Evolutionary conservation across 2,329 filamentous ascomycete species (phyloP).

Genomic region (Aspergillus novofumigatus): DNA sequence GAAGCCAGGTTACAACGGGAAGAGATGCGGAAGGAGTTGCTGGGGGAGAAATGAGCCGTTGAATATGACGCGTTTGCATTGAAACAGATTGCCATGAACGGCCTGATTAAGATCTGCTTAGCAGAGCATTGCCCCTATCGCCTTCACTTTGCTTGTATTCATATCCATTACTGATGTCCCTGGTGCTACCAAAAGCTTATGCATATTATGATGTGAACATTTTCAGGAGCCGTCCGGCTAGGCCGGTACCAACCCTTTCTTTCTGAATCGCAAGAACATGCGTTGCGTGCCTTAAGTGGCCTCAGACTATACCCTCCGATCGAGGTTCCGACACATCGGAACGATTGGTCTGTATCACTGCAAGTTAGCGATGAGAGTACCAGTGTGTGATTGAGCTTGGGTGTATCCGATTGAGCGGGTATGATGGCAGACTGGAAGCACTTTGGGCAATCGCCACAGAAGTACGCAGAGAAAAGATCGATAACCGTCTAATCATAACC

Average conservation of each 20-base stretch:
- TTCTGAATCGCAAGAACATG: neutral
- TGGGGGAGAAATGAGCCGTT: conserved; percentile 28
- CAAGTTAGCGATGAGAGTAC: too few relatives aligned
- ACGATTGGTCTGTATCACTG: too few relatives aligned
- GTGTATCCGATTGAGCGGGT: too few relatives aligned
- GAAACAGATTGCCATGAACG: neutral
- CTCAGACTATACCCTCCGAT: conserved; percentile 27
- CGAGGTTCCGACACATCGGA: neutral
- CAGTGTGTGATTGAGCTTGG: too few relatives aligned
- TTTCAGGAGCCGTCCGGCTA: neutral
- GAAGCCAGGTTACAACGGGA: conserved; percentile 32
- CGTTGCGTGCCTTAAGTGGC: neutral
- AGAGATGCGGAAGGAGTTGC: conserved; percentile 38
- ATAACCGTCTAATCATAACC: too few relatives aligned
- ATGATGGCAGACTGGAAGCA: too few relatives aligned
- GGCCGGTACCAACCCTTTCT: neutral
- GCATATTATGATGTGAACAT: neutral
- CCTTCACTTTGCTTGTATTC: conserved; percentile 3
- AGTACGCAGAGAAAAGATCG: too few relatives aligned
- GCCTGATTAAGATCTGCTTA: neutral
- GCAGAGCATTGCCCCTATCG: neutral
- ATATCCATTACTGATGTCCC: neutral
- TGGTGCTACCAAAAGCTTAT: neutral
- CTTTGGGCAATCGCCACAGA: too few relatives aligned
- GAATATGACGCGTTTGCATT: neutral